Evolutionary conservation across 345 rosid genomes (phyloP), one percentile per base, ranked within the genome.

Genomic region (Lumnitzera racemosa): DNA sequence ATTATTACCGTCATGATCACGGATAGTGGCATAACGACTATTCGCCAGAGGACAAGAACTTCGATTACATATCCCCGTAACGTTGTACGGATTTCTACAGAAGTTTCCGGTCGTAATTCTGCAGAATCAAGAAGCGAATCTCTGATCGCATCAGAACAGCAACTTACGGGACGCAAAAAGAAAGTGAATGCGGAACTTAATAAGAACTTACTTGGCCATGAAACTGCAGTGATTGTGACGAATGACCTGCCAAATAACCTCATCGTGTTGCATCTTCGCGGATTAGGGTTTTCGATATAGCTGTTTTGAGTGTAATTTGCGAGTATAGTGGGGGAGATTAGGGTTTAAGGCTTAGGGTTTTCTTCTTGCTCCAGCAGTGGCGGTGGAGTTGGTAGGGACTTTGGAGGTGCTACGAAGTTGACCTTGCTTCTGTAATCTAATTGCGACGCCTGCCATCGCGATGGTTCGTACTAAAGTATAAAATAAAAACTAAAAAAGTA

Each of bases 31-130:
- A 24, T 95, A 95, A 20, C 99, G 87, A 65, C 98, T 95, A 61
- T 90, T 95, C 24, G 98, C 95, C 11, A 90, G 96, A 64, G 99
- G 99, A 61, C 97, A 95, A 63, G 97, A 95, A 76, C 95, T 90
- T 54, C 97, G 81, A 63, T 95, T 95, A 65, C 99, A 95, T 31
- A 81, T 63, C 6, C 99, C 99, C 0, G 99, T 95, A 2, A 83
- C 95, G n/a, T 88, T 95, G 58, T 95, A 90, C 20, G 96, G 87
- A 66, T 95, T 95, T 74, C 98, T 81, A 57, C 99, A 95, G 75
- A 95, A 95, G 54, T 67, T 90, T 5, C 96, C 96, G 2, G 99
- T 84, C 15, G 78, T 74, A 66, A 94, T 86, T 72, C 99, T 94
- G 78, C 76, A 58, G 67, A 46, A 25, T 24, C 48, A 53, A 55